Evolutionary conservation across 148 eudicot species (phyloP).

Genomic region (Diospyros kaki): DNA sequence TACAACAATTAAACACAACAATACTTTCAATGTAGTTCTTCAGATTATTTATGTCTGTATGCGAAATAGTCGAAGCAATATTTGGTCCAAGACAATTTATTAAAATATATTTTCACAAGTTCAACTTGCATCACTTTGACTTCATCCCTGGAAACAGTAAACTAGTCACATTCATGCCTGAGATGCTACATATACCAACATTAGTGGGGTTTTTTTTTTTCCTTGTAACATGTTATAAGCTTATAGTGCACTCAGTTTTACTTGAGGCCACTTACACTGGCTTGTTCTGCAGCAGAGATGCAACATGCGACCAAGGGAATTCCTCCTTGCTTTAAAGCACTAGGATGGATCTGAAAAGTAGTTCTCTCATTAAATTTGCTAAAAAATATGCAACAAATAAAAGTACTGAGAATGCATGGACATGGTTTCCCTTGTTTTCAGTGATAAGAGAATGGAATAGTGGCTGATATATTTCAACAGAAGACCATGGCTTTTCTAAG

Average conservation of each 20-base stretch:
- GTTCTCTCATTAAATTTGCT: background rate
- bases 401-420: background rate
- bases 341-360: constrained; percentile 77
- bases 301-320: constrained; percentile 83
- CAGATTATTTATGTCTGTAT: background rate
- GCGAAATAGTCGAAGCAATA: background rate
- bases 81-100: background rate
- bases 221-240: background rate
- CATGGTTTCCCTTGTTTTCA: background rate
- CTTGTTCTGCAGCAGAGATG: constrained; percentile 77
- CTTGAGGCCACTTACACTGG: constrained; percentile 62
- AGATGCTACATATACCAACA: no score
- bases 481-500: no score
- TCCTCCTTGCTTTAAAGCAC: constrained; percentile 85
- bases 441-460: constrained; percentile 10
- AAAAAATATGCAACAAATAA: background rate
- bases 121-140: background rate
- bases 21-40: no score
- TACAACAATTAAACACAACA: no score
- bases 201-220: background rate
- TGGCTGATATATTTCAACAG: background rate
- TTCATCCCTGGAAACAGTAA: background rate
- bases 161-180: background rate
- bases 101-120: background rate
- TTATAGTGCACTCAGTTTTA: background rate